Evolutionary conservation across 2,329 filamentous ascomycete species (phyloP), one percentile per base, ranked within the genome.

Genomic region (Phyllosticta citriasiana): DNA sequence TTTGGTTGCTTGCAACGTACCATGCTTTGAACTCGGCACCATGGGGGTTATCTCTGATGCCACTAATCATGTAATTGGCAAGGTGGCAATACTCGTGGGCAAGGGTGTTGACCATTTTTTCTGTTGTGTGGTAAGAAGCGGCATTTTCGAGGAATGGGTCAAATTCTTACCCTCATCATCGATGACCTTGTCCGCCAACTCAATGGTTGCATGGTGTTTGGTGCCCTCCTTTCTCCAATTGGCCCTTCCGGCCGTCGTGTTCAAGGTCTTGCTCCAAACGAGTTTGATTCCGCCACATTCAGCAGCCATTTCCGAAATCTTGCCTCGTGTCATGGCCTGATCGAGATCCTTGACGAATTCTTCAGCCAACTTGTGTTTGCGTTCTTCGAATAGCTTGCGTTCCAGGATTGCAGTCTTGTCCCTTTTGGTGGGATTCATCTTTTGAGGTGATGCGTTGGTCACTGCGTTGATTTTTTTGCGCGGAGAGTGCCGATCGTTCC

Each of bases 1-100:
- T 24, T 33, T 4, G n/a, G 27, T 24, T 24, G 12, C 6, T 47
- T n/a, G 4, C 14, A 7, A 63, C 59, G 14, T 70, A 73, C 84
- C 91, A 96, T 1, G 74, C 70, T 73, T 95, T 92, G 80, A 97
- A 97, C 67, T 89, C 88, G 12, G 83, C 81, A 24, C 92, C 92
- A 71, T 97, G 92, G 0, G 91, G 90, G 64, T 89, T 87, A 61
- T 85, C 86, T 53, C 84, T 86, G 40, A 92, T 78, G 40, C 86
- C 84, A 56, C 82, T 87, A 64, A 97, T 79, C 85, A 97, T 95
- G 73, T 93, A 97, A 68, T 91, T 96, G 53, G 90, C 87, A 1
- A 97, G 78, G 70, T 99, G 94, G 73, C 94, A 97, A 77, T 94
- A 97, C 69, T 99, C 94, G 72, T 99, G 94, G 0, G 93, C 91